Evolutionary conservation across 2,329 filamentous ascomycete genomes (phyloP).

Genomic region (Cryphonectria japonica): DNA sequence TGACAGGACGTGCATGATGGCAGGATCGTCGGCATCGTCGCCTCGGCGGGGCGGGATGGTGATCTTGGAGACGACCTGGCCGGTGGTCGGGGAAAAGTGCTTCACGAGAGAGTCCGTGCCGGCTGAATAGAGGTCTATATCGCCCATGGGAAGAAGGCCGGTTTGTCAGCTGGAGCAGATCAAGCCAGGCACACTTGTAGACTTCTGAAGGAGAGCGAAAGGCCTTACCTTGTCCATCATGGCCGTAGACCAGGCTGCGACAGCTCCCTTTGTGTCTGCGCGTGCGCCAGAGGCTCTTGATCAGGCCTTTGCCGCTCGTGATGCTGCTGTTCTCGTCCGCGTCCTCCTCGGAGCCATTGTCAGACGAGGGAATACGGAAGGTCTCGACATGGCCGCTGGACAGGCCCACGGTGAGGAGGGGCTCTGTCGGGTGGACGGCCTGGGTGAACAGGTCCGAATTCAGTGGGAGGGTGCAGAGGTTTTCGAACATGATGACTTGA

Average conservation of each 20-base stretch:
- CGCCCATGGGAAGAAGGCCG: not conserved
- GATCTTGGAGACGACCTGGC: conserved; percentile 79
- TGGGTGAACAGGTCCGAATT: conserved; percentile 86
- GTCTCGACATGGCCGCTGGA: conserved; percentile 84
- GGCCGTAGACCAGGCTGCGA: conserved; percentile 75
- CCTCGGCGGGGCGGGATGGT: conserved; percentile 64
- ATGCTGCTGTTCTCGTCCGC: conserved; percentile 53
- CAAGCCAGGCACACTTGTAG: not conserved
- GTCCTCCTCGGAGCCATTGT: conserved; percentile 55
- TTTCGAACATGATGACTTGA: conserved; percentile 75
- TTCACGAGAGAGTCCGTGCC: conserved; percentile 61
- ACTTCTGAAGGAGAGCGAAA: not conserved
- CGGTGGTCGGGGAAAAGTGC: conserved; percentile 58
- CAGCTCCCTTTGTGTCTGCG: conserved; percentile 93
- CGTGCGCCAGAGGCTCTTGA: conserved; percentile 86
- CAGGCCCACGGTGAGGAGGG: conserved; percentile 84
- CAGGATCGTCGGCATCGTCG: conserved; percentile 69
- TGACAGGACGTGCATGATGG: conserved; percentile 80
- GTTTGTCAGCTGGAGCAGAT: not conserved
- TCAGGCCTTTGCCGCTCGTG: conserved; percentile 69
- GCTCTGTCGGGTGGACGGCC: conserved; percentile 81
- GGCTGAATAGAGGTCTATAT: conserved; percentile 56
- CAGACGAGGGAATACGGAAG: conserved; percentile 68
- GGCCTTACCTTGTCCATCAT: conserved; percentile 70
- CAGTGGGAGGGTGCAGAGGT: conserved; percentile 86